Percentiles rank a stretch among this genome's conserved stretches.
Evolutionary conservation across 305 asterid species (phyloP).

Genomic region (Solanum aculeatissimum): DNA sequence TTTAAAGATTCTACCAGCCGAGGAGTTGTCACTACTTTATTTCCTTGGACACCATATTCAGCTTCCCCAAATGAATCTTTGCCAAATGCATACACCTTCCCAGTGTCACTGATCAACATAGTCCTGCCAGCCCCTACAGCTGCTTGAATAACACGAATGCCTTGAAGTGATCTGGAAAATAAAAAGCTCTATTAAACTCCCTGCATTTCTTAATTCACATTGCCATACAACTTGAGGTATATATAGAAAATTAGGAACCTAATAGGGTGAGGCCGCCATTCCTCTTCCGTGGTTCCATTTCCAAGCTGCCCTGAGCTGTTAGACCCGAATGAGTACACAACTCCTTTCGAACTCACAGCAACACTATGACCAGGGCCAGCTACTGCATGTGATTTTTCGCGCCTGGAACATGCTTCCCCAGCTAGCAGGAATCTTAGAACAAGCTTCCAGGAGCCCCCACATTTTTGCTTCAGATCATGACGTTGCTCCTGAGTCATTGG

Average conservation of each 20-base stretch:
- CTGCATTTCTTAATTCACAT: neutral
- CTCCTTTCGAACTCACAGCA: constrained; percentile 81
- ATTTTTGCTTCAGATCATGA: constrained; percentile 46
- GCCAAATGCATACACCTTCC: constrained; percentile 79
- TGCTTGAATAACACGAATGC: constrained; percentile 75
- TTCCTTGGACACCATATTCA: constrained; percentile 66
- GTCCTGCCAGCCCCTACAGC: constrained; percentile 84
- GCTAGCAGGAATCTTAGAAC: constrained; percentile 81
- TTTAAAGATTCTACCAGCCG: constrained; percentile 80
- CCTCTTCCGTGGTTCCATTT: constrained; percentile 66
- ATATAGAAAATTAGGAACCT: constrained; percentile 29
- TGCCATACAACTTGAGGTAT: neutral
- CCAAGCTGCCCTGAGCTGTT: constrained; percentile 92
- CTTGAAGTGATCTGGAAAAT: constrained; percentile 68
- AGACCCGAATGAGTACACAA: constrained; percentile 70
- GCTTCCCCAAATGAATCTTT: constrained; percentile 81
- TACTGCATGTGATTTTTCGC: constrained; percentile 85
- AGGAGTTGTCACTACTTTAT: constrained; percentile 50
- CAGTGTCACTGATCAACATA: constrained; percentile 73
- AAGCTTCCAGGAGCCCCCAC: constrained; percentile 95
- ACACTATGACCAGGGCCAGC: constrained; percentile 98
- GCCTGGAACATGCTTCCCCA: constrained; percentile 72
- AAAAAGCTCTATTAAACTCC: constrained; percentile 15
- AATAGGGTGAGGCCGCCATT: constrained; percentile 50
- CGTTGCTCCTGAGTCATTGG: constrained; percentile 59